phyloP scores from a whole-genome alignment of 495 filamentous ascomycete genomes.

The Daldinia loculata region DNA sequence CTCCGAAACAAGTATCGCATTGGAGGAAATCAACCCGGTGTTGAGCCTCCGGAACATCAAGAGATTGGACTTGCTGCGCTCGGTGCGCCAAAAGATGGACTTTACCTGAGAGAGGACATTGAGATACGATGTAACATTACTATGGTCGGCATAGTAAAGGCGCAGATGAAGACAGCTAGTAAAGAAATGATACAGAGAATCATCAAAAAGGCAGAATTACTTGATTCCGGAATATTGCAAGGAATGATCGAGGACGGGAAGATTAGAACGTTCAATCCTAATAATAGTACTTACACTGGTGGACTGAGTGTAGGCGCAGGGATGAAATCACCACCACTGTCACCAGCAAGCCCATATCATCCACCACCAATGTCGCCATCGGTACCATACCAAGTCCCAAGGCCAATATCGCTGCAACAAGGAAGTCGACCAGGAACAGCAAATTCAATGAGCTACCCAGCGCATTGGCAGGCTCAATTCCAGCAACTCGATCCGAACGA shows the following conservation, averaged over 20 bases:
- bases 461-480: constrained; percentile 38
- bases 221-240: constrained; percentile 57
- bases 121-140: constrained; percentile 77
- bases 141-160: constrained; percentile 72
- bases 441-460: constrained; percentile 38
- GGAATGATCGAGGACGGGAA: constrained; percentile 61
- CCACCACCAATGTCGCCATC: constrained; percentile 48
- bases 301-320: constrained; percentile 31
- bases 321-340: constrained; percentile 48
- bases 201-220: constrained; percentile 69
- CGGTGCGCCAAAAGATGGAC: constrained; percentile 65
- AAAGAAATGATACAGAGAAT: constrained; percentile 71
- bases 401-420: constrained; percentile 47
- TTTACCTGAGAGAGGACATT: constrained; percentile 80
- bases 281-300: constrained; percentile 48
- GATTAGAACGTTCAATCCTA: constrained; percentile 59
- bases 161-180: constrained; percentile 71
- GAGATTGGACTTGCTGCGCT: constrained; percentile 65
- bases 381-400: constrained; percentile 54
- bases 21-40: constrained; percentile 68
- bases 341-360: constrained; percentile 41
- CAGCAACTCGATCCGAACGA: constrained; percentile 37
- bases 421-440: constrained; percentile 41
- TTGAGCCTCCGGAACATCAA: constrained; percentile 63
- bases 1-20: constrained; percentile 62